Conservation (phyloP, 225 moss, liverwort and hornwort species). For the Thuidium tamariscinum region DNA sequence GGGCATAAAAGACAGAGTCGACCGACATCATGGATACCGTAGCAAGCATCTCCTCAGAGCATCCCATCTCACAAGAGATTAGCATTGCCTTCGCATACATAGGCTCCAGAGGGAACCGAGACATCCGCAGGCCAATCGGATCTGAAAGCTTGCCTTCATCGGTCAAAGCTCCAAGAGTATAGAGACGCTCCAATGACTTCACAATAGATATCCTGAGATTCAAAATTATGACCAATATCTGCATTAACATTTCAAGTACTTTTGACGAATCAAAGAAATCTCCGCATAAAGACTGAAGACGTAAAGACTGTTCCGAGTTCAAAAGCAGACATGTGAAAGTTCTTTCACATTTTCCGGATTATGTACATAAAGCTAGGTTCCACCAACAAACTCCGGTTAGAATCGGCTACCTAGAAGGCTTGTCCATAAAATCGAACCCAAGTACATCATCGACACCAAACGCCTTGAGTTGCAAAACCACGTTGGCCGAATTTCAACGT, state of each 20-base stretch:
- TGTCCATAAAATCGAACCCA: constrained; percentile 97
- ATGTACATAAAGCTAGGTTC: not conserved
- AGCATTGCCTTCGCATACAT: constrained; percentile 92
- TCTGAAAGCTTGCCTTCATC: constrained; percentile 84
- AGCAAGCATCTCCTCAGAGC: constrained; percentile 97
- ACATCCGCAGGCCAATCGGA: constrained; percentile 76
- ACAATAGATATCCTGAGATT: constrained; percentile 73
- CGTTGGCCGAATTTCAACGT: constrained; percentile 83
- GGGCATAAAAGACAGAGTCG: constrained; percentile 84
- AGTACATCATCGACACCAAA: constrained; percentile 91
- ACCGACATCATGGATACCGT: constrained; percentile 92
- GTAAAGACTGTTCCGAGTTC: not conserved
- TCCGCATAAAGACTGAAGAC: not conserved
- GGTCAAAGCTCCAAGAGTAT: constrained; percentile 80
- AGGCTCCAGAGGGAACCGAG: constrained; percentile 86
- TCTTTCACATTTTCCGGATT: not conserved
- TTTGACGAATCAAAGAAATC: not conserved
- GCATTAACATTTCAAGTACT: not conserved
- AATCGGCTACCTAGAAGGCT: constrained; percentile 63
- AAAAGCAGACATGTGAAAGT: not conserved
- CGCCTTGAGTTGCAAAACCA: constrained; percentile 94
- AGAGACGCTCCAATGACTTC: constrained; percentile 87
- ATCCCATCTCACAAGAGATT: constrained; percentile 64
- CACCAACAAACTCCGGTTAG: not conserved
- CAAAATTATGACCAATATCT: not conserved